Evolutionary conservation across 345 rosid species (phyloP).

Genomic region (Linum tenue): DNA sequence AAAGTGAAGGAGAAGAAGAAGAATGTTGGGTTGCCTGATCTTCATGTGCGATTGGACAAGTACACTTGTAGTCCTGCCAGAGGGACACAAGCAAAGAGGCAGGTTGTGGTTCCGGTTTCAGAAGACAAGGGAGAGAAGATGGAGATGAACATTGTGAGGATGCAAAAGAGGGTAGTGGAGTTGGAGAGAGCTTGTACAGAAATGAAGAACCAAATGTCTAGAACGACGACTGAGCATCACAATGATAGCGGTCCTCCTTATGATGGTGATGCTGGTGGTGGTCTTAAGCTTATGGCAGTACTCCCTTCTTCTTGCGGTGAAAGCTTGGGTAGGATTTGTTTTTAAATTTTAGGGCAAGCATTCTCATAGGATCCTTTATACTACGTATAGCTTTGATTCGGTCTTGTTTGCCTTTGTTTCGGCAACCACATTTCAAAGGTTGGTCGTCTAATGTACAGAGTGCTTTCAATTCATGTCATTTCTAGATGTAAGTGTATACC

Average conservation of each 20-base stretch:
- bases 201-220: slow-evolving; percentile 50
- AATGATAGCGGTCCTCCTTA: background rate
- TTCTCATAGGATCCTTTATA: too few relatives aligned
- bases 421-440: too few relatives aligned
- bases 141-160: slow-evolving; percentile 28
- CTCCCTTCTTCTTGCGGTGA: background rate
- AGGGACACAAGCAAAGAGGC: slow-evolving; percentile 9
- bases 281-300: background rate
- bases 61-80: slow-evolving; percentile 9
- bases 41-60: background rate
- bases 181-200: slow-evolving; percentile 50
- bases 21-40: slow-evolving; percentile 9
- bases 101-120: slow-evolving; percentile 17
- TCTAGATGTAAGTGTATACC: too few relatives aligned
- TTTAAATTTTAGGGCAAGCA: too few relatives aligned
- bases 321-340: background rate
- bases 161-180: slow-evolving; percentile 43
- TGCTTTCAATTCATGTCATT: too few relatives aligned
- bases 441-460: too few relatives aligned
- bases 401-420: too few relatives aligned
- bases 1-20: slow-evolving; percentile 11
- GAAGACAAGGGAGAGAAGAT: slow-evolving; percentile 24
- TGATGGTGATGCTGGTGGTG: background rate
- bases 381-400: too few relatives aligned
- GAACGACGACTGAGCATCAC: slow-evolving; percentile 29